Base-by-base conservation (phyloP, 495 filamentous ascomycete genomes). In the Podospora pseudocomata region DNA sequence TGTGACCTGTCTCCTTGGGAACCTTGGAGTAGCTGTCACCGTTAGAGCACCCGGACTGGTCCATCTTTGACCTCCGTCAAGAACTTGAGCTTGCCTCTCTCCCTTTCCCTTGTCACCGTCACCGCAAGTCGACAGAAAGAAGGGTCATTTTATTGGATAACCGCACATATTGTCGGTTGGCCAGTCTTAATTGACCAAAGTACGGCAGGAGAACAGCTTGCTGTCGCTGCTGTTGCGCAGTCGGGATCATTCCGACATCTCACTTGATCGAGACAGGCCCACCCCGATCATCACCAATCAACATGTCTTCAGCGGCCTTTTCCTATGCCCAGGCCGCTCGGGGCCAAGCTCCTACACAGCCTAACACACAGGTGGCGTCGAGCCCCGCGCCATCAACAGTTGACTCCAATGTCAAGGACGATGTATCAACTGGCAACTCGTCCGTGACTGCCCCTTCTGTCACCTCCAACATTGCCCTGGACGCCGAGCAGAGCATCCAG, bases 311-410 rank as follows among this genome's bases (percentile, higher is more conserved):
- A 68, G 70, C 85, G 62, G 76, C 84, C 65, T 96, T 97, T 79
- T 97, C 95, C 56, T 99, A 99, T 80, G 94, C 94, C 67, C 93
- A 97, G 83, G 94, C 94, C 75, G 95, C 94, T 30, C 93, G 92
- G 79, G 91, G 92, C 72, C 83, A 87, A 67, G 79, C 86, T 65
- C 71, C 83, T 69, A 39, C 81, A 64, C 90, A 92, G 54, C 80
- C 83, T 7, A 86, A 88, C n/a, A 85, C 89, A 28, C 74, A 77
- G 64, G 65, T 71, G 7, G 89, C 88, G 19, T 88, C 91, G 49
- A 91, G 87, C 69, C 85, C 89, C 71, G 89, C 87, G 55, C 85
- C 86, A 16, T 86, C 86, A 18, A 87, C 87, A n/a, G 84, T 84
- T 27, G 87, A 88, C 53, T 89, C 87, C 34, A 78, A 87, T 62